Percentiles rank a stretch among this genome's conserved stretches.
These are phyloP conservation scores for Metarhizium brunneum DNA, from an alignment of 2,329 filamentous ascomycete species.

Conservation along the genomic window DNA sequence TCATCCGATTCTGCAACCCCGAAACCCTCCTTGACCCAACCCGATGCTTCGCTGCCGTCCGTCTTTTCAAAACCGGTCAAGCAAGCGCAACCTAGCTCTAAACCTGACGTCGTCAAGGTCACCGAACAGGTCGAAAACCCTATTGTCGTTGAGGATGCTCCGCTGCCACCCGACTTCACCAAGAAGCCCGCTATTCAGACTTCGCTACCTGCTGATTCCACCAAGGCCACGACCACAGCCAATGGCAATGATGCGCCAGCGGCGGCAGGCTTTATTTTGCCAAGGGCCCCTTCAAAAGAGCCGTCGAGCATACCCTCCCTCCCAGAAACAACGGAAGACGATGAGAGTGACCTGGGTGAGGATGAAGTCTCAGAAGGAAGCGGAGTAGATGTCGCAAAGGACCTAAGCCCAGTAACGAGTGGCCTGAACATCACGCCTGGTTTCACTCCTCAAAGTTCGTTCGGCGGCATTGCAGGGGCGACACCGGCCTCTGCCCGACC, in stretches of 20 bases:
- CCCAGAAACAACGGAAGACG: slow-evolving; percentile 29
- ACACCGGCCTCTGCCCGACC: slow-evolving; percentile 17
- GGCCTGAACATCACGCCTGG: slow-evolving; percentile 37
- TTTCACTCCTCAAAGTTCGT: slow-evolving; percentile 50
- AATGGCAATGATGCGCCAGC: slow-evolving; percentile 29
- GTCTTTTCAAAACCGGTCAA: slow-evolving; percentile 2
- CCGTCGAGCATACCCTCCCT: slow-evolving; percentile 25
- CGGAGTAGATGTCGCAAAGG: slow-evolving; percentile 55
- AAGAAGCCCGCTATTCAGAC: slow-evolving; percentile 18
- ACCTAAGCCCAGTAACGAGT: slow-evolving; percentile 44
- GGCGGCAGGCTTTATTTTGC: slow-evolving; percentile 27
- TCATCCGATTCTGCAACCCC: slow-evolving; percentile 25
- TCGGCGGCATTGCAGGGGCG: slow-evolving; percentile 37
- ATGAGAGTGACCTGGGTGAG: slow-evolving; percentile 29
- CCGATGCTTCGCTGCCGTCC: slow-evolving; percentile 9
- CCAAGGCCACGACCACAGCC: slow-evolving; percentile 13
- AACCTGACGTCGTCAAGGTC: slow-evolving; percentile 23
- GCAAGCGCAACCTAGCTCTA: slow-evolving; percentile 16
- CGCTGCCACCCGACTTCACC: slow-evolving; percentile 23
- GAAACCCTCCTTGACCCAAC: slow-evolving; percentile 9
- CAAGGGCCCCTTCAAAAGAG: slow-evolving; percentile 21
- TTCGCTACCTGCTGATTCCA: slow-evolving; percentile 34
- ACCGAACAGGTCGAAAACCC: slow-evolving; percentile 14
- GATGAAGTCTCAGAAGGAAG: slow-evolving; percentile 47
- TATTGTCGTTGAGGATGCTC: slow-evolving; percentile 18